phyloP scores from a whole-genome alignment of 768 basidiomycete genomes.

The Candolleomyces aberdarensis region DNA sequence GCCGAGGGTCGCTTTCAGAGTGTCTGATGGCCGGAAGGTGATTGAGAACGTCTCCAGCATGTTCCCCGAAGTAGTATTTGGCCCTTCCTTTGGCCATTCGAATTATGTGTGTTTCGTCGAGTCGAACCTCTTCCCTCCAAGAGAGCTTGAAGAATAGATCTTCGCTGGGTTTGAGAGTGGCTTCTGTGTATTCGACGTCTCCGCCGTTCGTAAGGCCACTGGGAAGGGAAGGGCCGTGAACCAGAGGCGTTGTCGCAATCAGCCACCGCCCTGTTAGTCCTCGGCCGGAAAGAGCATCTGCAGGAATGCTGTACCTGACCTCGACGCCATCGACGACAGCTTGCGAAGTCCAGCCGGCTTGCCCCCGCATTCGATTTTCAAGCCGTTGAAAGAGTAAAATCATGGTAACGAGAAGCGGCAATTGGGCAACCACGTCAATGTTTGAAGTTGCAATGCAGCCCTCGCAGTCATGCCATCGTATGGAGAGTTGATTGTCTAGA shows the following conservation, averaged over 20 bases:
- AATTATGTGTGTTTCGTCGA: slow-evolving; percentile 1
- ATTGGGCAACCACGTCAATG: not conserved
- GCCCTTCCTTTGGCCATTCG: slow-evolving; percentile 1
- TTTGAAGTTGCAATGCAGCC: not conserved
- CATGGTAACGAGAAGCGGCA: not conserved
- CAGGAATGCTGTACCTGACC: not conserved
- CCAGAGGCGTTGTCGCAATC: too few relatives aligned
- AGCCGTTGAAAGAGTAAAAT: not conserved
- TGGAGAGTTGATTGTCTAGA: not conserved
- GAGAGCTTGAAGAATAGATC: slow-evolving; percentile 9
- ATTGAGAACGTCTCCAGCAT: slow-evolving; percentile 2
- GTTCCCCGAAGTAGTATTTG: not conserved
- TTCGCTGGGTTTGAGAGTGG: too few relatives aligned
- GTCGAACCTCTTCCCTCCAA: slow-evolving; percentile 5
- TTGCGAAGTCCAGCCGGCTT: not conserved
- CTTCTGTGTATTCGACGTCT: too few relatives aligned
- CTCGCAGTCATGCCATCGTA: not conserved
- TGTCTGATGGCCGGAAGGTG: not conserved
- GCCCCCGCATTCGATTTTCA: not conserved
- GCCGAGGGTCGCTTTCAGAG: not conserved
- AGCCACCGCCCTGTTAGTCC: not conserved
- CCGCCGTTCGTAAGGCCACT: too few relatives aligned
- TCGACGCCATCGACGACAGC: not conserved
- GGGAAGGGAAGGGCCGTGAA: too few relatives aligned
- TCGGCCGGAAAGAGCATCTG: not conserved